Evolutionary conservation across 2,329 filamentous ascomycete species (phyloP).

Genomic region (Periconia digitata): DNA sequence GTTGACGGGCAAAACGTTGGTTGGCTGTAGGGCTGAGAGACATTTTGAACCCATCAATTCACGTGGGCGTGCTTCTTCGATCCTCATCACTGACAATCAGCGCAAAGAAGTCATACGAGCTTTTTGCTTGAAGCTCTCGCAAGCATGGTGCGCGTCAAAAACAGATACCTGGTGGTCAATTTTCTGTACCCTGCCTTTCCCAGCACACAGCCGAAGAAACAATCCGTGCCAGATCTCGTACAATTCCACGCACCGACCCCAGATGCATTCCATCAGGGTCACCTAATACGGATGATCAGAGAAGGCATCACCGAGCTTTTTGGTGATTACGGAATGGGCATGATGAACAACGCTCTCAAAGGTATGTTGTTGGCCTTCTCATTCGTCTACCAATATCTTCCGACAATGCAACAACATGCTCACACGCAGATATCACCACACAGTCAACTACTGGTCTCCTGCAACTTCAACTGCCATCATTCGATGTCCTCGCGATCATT

Average conservation of each 20-base stretch:
- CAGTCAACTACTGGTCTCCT: slow-evolving; percentile 89
- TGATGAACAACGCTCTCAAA: slow-evolving; percentile 67
- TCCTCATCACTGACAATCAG: no score
- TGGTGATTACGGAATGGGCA: slow-evolving; percentile 85
- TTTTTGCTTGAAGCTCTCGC: neutral
- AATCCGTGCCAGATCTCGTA: slow-evolving; percentile 61
- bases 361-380: slow-evolving; percentile 50
- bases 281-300: slow-evolving; percentile 67
- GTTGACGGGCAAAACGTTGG: neutral
- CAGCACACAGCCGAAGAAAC: slow-evolving; percentile 23
- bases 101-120: no score
- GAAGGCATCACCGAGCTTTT: slow-evolving; percentile 39
- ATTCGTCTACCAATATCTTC: neutral
- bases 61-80: no score
- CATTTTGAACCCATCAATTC: slow-evolving; percentile 2
- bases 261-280: slow-evolving; percentile 65
- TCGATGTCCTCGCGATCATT: slow-evolving; percentile 77
- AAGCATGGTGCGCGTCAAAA: slow-evolving; percentile 90
- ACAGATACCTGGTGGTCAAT: slow-evolving; percentile 92
- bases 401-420: neutral
- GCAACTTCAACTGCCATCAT: slow-evolving; percentile 96
- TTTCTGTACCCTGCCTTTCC: slow-evolving; percentile 77
- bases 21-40: slow-evolving; percentile 6
- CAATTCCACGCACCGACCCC: slow-evolving; percentile 78
- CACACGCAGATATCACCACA: neutral